Evolutionary conservation across 164 flowering plant species (phyloP).

Genomic region (Saururus chinensis): DNA sequence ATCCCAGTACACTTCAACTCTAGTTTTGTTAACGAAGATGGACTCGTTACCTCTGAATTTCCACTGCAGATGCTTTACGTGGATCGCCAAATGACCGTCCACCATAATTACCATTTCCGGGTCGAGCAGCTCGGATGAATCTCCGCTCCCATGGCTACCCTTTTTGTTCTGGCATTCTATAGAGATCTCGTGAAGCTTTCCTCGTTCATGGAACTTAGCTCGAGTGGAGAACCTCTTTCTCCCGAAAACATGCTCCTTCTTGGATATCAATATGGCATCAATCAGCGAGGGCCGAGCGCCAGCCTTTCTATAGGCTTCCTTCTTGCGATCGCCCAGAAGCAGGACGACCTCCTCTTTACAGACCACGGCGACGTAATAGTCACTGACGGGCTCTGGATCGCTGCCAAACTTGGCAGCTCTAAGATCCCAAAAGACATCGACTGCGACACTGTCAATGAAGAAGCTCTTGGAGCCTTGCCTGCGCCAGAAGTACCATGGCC

Average conservation of each 20-base stretch:
- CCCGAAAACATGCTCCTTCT: conserved; percentile 63
- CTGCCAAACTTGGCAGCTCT: conserved; percentile 58
- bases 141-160: conserved; percentile 10
- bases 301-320: conserved; percentile 68
- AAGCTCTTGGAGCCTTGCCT: conserved; percentile 71
- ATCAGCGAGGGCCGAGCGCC: conserved; percentile 59
- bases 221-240: conserved; percentile 66
- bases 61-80: conserved; percentile 51
- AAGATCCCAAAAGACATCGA: conserved; percentile 80
- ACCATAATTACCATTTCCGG: conserved; percentile 68
- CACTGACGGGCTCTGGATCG: conserved; percentile 59
- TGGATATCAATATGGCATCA: conserved; percentile 44
- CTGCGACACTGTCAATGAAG: conserved; percentile 37
- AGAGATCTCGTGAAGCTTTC: conserved; percentile 51
- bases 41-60: conserved; percentile 62
- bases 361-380: conserved; percentile 69
- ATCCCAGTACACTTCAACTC: conserved; percentile 59
- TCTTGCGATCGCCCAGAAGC: conserved; percentile 71
- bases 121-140: conserved; percentile 38
- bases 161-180: conserved; percentile 28
- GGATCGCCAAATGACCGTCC: conserved; percentile 44
- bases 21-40: conserved; percentile 23
- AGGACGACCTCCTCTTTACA: conserved; percentile 67
- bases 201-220: conserved; percentile 51
- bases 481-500: conserved; percentile 95